These are phyloP conservation scores for Thraustotheca clavata DNA, from an alignment of 352 stramenopile genomes.

Conservation along the genomic window DNA sequence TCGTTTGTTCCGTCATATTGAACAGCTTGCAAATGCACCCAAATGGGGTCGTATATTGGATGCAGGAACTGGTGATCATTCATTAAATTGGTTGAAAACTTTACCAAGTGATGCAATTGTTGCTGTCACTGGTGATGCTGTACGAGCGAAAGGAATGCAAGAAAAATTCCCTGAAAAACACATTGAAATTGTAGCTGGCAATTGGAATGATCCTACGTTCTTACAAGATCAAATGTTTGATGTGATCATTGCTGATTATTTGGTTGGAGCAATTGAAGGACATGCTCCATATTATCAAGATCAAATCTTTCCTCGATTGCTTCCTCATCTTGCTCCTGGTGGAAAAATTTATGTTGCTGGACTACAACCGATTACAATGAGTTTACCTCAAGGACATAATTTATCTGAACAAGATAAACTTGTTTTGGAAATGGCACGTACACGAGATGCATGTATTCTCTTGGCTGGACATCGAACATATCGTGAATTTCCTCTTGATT, in stretches of 20 bases:
- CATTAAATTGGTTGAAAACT: conserved; percentile 75
- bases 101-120: conserved; percentile 39
- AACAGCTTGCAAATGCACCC: conserved; percentile 31
- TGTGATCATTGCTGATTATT: conserved; percentile 85
- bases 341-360: conserved; percentile 86
- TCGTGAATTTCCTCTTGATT: conserved; percentile 85
- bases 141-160: conserved; percentile 37
- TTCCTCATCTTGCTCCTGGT: conserved; percentile 58
- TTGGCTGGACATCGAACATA: conserved; percentile 81
- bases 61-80: conserved; percentile 85
- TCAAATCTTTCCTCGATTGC: conserved; percentile 69
- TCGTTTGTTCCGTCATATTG: conserved; percentile 63
- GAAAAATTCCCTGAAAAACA: conserved; percentile 16
- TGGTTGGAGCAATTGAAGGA: conserved; percentile 88
- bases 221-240: conserved; percentile 61
- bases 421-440: conserved; percentile 57
- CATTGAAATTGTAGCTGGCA: conserved; percentile 47
- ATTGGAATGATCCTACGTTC: conserved; percentile 62
- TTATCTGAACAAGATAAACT: conserved; percentile 36
- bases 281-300: conserved; percentile 89
- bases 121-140: conserved; percentile 63
- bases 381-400: neutral
- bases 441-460: conserved; percentile 86
- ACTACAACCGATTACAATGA: conserved; percentile 78
- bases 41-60: conserved; percentile 73